Base-by-base conservation (phyloP, 805 yeast species). In the Pichia sporocuriosa region DNA sequence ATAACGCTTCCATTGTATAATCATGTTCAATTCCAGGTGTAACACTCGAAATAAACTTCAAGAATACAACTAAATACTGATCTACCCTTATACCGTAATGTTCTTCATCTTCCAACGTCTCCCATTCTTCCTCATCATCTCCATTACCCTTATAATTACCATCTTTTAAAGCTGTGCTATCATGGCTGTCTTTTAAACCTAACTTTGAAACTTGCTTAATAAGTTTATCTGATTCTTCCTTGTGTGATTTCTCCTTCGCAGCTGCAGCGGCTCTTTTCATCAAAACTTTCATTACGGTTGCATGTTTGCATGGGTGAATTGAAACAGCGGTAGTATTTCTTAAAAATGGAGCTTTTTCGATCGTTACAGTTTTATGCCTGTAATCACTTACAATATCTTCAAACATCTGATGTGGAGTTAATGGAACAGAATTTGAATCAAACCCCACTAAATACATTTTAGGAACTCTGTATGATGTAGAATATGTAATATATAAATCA, bases 1-100 rank as follows among this genome's bases (percentile, higher is more conserved):
- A 82, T 56, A 84, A 76, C 1, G 95, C 97, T 60, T 88, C 89
- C 97, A 90, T 93, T n/a, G 98, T 93, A 59, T 88, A 88, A 55
- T 93, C 98, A 62, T 90, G 94, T 65, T 90, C 96, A 43, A 93
- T 89, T 15, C 97, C 96, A 0, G 98, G 98, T 1, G 96, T 89
- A 8, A 93, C 97, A 66, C 97, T 86, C 8, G 97, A 84, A 36
- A 93, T 90, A 57, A 93, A 93, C 64, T 93, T 93, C 55, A 93
- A 70, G 60, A 93, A 93, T 13, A 90, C 81, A 28, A 93, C 72
- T 50, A 93, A 65, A 58, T 93, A 93, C 58, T 89, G 97, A 59
- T 93, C 97, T 2, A 83, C 97, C 24, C 96, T 71, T 7, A 90
- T 69, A 16, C 78, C 72, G 10, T 49, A 32, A 10, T 33, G 22